Base-by-base conservation (phyloP, 345 rosid species). In the Camelina neglecta region DNA sequence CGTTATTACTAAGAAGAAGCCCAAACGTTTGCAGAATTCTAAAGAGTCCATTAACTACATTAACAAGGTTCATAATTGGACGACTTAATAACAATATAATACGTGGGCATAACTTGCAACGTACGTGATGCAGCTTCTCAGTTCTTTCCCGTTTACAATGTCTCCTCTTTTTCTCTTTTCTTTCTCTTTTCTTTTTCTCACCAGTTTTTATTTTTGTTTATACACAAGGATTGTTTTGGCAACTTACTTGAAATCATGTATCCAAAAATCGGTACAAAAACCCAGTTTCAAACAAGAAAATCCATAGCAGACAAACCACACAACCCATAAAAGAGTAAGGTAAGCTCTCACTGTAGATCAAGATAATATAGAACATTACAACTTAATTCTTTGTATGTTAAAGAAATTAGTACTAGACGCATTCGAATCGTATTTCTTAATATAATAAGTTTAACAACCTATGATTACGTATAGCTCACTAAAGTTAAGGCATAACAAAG, bases 31-130 rank as follows among this genome's bases (percentile, higher is more conserved):
- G 5, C 68, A 38, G 49, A 49, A 11, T 50, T 50, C 15, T 3
- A 16, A 41, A 51, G 44, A 62, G 33, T 21, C 76, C 76, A 72
- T 42, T 12, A 39, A 26, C 8, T 18, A 23, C 15, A 47, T 33
- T 18, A 47, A 15, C 49, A 6, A 61, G 76, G 76, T 2, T 71
- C 81, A 23, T 29, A 64, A 73, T 33, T 51, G 41, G 76, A 76
- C 79, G 41, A 0, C 8, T 36, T 36, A 2, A 36, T 29, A 29
- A 29, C 4, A 29, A 29, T 3, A 26, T 26, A 26, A 5, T 29
- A 29, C 31, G 31, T 41, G 5, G 44, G 11, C 44, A 41, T 41
- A 79, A 81, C 86, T 79, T 77, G 6, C 53, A 49, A 60, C 9
- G 39, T 65, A 81, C 73, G 85, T 80, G 51, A 60, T 26, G 36